Evolutionary conservation across 73 alveolate species (phyloP), one percentile per base, ranked within the genome.

Genomic region (Halteria grandinella): DNA sequence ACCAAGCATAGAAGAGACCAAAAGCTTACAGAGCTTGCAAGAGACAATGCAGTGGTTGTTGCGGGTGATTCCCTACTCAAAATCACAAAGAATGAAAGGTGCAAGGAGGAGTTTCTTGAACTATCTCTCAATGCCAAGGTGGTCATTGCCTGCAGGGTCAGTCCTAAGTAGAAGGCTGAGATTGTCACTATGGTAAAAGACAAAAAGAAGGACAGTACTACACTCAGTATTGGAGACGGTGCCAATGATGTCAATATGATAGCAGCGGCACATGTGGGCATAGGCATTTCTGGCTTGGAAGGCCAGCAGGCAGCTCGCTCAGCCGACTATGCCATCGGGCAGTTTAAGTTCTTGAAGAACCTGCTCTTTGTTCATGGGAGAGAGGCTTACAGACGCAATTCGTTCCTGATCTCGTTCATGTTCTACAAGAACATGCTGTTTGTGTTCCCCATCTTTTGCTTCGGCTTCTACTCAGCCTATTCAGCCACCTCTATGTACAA

Each of bases 211-310:
- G 78, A 84, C 47, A 79, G 55, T 8, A 89, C 96, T n/a, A 91
- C 98, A 32, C 77, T 95, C 40, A 96, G 98, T 20, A 95, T 95
- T 5, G 99, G 99, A 0, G 99, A 95, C 85, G 99, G 99, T 28
- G 99, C 99, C 14, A 95, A 95, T 83, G 99, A 95, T 77, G 99
- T 95, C 21, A 94, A 93, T 83, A 96, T 96, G 99, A 96, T 96
- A 32, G 92, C 98, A 7, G 80, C 97, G 2, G 99, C 99, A 14
- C 91, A 89, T 85, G 92, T 96, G 0, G 99, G 99, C 18, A 62
- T 96, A 31, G 99, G 98, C 0, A 93, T 96, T 29, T 78, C 87
- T 47, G 99, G 99, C 0, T 86, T 94, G 0, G 99, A 96, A 88
- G 99, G 99, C 0, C 70, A 86, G 89, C 95, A 94, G 63, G 99